Evolutionary conservation across 208 protist genomes (phyloP).

Genomic region (Hexamita inflata): DNA sequence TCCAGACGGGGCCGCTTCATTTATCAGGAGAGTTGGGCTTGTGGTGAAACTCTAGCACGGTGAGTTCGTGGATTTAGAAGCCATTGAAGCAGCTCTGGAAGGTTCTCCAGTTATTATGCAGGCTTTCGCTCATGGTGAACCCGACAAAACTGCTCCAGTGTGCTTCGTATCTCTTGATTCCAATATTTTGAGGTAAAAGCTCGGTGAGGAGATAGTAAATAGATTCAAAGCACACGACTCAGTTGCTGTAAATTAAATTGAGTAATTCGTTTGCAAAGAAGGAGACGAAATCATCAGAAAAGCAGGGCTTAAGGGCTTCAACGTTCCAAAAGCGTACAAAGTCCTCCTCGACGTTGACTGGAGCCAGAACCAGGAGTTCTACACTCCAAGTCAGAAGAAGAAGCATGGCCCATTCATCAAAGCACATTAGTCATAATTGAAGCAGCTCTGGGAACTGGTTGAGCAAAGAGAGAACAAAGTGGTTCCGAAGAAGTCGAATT

Average conservation of each 20-base stretch:
- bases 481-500: no score
- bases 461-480: no score
- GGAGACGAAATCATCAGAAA: background rate
- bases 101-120: background rate
- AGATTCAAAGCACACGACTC: no score
- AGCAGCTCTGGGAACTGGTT: no score
- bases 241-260: background rate
- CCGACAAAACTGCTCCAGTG: background rate
- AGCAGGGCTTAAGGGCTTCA: constrained; percentile 18
- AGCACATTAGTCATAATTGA: no score
- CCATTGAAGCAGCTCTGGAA: background rate
- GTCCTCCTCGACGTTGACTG: constrained; percentile 16
- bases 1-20: background rate
- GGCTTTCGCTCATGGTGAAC: background rate
- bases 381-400: constrained; percentile 16
- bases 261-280: background rate
- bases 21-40: background rate
- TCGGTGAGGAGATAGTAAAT: background rate
- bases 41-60: background rate
- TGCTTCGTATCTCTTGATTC: background rate
- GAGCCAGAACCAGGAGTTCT: background rate
- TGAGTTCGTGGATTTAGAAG: background rate
- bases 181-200: background rate
- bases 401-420: background rate
- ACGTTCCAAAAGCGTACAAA: constrained; percentile 1